Evolutionary conservation across 2,329 filamentous ascomycete species (phyloP).

Genomic region (Ophiostoma quercus): DNA sequence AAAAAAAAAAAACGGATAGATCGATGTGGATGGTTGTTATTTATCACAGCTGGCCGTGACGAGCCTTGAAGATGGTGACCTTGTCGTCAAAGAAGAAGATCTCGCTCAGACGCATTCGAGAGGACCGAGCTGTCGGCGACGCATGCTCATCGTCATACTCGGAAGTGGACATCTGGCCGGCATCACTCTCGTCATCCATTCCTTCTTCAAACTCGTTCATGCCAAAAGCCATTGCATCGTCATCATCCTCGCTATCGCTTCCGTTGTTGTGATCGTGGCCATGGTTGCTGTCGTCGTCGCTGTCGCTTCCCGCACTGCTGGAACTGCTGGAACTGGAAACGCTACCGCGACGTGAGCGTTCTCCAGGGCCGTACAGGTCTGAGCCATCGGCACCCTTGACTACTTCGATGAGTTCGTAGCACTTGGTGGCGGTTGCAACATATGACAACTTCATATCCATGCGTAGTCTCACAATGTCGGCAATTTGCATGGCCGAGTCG

Average conservation of each 20-base stretch:
- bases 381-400: slow-evolving; percentile 35
- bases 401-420: slow-evolving; percentile 74
- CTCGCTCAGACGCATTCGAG: slow-evolving; percentile 52
- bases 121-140: background rate
- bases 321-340: background rate
- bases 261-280: background rate
- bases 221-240: too few species aligned
- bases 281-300: background rate
- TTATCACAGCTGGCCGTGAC: slow-evolving; percentile 49
- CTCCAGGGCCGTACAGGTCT: slow-evolving; percentile 20
- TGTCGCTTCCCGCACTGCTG: background rate
- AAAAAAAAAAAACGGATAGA: background rate
- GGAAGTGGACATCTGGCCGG: background rate
- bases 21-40: background rate
- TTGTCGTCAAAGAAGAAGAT: slow-evolving; percentile 83
- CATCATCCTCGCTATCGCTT: background rate
- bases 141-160: background rate
- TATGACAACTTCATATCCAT: slow-evolving; percentile 74
- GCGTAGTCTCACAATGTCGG: slow-evolving; percentile 71
- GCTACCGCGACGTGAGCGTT: background rate
- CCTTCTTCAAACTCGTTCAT: background rate
- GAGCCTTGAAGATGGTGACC: slow-evolving; percentile 71
- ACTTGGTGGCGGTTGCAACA: slow-evolving; percentile 69
- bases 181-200: background rate
- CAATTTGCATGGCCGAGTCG: slow-evolving; percentile 69